Evolutionary conservation across 1,139 yeast species (phyloP), one percentile per base, ranked within the genome.

Genomic region (Magnusiomyces ingens): DNA sequence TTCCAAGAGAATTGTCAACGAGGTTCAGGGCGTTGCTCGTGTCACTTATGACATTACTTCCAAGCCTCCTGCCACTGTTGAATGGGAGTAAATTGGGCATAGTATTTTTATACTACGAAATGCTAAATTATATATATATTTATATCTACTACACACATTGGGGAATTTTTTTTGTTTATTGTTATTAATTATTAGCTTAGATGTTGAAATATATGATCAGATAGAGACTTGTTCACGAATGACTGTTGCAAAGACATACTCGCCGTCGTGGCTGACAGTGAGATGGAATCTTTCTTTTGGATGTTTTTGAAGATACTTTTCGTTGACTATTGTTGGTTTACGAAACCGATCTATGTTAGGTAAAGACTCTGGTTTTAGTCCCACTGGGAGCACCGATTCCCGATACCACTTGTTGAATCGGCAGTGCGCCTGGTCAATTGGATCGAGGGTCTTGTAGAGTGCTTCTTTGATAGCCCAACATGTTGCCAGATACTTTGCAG

Each of bases 41-140:
- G 99, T 94, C 58, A 94, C 96, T 55, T 94, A 93, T 73, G 99
- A 93, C 72, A 91, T 94, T 71, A 93, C 99, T 59, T 90, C 97
- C 59, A 93, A 93, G 77, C 99, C 99, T 57, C 99, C 99, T 60
- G 99, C 99, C 58, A 94, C 99, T 58, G 99, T 93, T 64, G 99
- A 93, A 74, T 93, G 98, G 98, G 99, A 93, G 77, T 93, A 85
- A 67, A 59, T 55, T 21, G 26, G 12, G 5, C 12, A 40, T 15
- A 15, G 3, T 2, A 26, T 32, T 37, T 48, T 37, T 21, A 8
- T n/a, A 36, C 32, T 26, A 26, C 32, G 32, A 26, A 4, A 26
- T 13, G 11, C 26, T 26, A 26, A 15, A 21, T 15, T 8, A 15
- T n/a, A 43, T 42, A 42, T 17, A 49, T 26, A 26, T 26, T 8